Evolutionary conservation across 192 early-diverging fungal species (phyloP), one percentile per base, ranked within the genome.

Genomic region (Coemansia sp.): DNA sequence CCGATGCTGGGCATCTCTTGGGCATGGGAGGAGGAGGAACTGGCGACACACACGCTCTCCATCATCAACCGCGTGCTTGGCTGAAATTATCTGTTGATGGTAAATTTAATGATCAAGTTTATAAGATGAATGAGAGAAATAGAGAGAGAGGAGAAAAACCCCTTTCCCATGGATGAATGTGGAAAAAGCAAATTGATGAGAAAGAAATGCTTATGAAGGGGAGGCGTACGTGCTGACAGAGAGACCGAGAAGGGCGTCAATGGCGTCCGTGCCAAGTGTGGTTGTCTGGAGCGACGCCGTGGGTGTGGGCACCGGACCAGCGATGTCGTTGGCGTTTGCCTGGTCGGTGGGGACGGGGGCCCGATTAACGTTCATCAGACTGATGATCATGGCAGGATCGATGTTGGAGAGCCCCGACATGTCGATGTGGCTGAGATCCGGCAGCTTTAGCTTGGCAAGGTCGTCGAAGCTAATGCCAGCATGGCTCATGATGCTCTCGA

Each of bases 1-100:
- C 70, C 72, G 1, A 57, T 47, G 25, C 57, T 90, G 1, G 50
- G 67, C 17, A 73, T 90, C 29, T 75, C 82, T 15, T 90, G 88
- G 88, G 70, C 85, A 17, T 88, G 84, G 68, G 72, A 80, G 22
- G 88, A 90, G 53, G 87, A 90, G 31, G 85, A 84, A 50, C 71
- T 90, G 28, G 88, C 88, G 0, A 85, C 83, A 7, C 63, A 76
- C n/a, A 65, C 84, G 15, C 65, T 90, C 20, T 79, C 82, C 11
- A 65, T 83, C 23, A 68, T 90, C 11, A 84, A 87, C 41, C 70
- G 74, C 1, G 64, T 79, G 0, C 57, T 54, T 30, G 52, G 52
- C 25, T 48, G 23, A 22, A 48, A 2, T 6, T 36, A 11, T 36
- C 13, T 11, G 23, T 22, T 19, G 1, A 14, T 2, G 7, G 10